Evolutionary conservation across 2,329 filamentous ascomycete species (phyloP).

Genomic region (Exophiala bonariae): DNA sequence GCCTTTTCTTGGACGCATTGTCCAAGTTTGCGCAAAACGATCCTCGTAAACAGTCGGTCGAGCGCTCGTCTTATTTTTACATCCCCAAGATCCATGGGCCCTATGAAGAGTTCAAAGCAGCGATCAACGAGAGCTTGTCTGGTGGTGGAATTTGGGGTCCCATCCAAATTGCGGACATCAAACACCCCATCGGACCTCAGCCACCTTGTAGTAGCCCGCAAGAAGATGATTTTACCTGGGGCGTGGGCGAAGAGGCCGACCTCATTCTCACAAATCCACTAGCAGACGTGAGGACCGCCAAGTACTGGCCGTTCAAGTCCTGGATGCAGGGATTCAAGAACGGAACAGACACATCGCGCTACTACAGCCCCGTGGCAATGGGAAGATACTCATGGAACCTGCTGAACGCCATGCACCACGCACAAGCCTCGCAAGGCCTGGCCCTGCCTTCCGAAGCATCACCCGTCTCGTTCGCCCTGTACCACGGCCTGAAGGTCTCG

Average conservation of each 20-base stretch:
- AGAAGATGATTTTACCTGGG: conserved; percentile 25
- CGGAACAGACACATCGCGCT: conserved; percentile 56
- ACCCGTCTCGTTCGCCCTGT: conserved; percentile 66
- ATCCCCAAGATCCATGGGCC: conserved; percentile 67
- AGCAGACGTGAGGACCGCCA: conserved; percentile 68
- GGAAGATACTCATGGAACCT: conserved; percentile 67
- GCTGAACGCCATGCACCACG: conserved; percentile 13
- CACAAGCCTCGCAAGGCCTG: conserved; percentile 51
- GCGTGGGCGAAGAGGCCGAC: conserved; percentile 62
- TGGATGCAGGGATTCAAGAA: conserved; percentile 65
- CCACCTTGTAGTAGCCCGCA: conserved; percentile 24
- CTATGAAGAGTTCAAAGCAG: conserved; percentile 70
- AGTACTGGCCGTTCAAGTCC: conserved; percentile 66
- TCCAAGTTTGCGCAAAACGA: conserved; percentile 66
- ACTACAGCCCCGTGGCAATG: conserved; percentile 70
- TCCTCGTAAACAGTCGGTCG: conserved; percentile 70
- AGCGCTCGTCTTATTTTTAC: conserved; percentile 74
- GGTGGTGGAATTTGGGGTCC: conserved; percentile 31
- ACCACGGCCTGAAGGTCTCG: conserved; percentile 74
- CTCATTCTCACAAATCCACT: conserved; percentile 75
- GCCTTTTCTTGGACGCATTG: conserved; percentile 72
- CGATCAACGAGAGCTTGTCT: conserved; percentile 62
- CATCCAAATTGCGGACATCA: conserved; percentile 25
- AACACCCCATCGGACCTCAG: conserved; percentile 27
- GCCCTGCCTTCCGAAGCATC: conserved; percentile 77